Conservation (phyloP, 805 yeast genomes). For the Pichia cabralensis region DNA sequence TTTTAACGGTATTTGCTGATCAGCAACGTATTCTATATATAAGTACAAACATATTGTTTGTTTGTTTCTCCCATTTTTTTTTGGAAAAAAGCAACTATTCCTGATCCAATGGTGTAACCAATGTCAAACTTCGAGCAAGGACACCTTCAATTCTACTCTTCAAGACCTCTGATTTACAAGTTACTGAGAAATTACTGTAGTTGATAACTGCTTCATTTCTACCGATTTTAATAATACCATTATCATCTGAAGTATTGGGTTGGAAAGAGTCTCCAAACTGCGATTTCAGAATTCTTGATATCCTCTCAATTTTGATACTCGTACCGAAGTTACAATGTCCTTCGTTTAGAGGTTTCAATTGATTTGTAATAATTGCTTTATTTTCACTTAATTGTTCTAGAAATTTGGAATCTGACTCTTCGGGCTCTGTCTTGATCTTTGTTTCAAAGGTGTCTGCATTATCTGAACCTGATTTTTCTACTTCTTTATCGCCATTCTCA, state of each 20-base stretch:
- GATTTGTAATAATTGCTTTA: too few relatives aligned
- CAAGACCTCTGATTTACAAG: constrained; percentile 63
- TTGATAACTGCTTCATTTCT: constrained; percentile 62
- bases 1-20: too few relatives aligned
- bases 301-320: constrained; percentile 37
- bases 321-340: constrained; percentile 5
- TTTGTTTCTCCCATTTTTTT: too few relatives aligned
- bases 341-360: constrained; percentile 1
- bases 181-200: constrained; percentile 53
- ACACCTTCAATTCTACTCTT: constrained; percentile 78
- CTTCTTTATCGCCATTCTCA: background rate
- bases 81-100: too few relatives aligned
- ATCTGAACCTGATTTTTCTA: too few relatives aligned
- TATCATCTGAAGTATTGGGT: constrained; percentile 29
- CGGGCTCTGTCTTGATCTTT: too few relatives aligned
- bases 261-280: constrained; percentile 81
- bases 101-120: constrained; percentile 85
- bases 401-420: too few relatives aligned
- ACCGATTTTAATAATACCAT: constrained; percentile 65
- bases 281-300: constrained; percentile 55
- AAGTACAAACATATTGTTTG: too few relatives aligned
- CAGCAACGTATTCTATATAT: too few relatives aligned
- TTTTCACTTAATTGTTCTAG: too few relatives aligned
- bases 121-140: constrained; percentile 61
- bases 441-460: too few relatives aligned